Conservation (phyloP, 805 yeast genomes). For the Isabelozyma heimii region DNA sequence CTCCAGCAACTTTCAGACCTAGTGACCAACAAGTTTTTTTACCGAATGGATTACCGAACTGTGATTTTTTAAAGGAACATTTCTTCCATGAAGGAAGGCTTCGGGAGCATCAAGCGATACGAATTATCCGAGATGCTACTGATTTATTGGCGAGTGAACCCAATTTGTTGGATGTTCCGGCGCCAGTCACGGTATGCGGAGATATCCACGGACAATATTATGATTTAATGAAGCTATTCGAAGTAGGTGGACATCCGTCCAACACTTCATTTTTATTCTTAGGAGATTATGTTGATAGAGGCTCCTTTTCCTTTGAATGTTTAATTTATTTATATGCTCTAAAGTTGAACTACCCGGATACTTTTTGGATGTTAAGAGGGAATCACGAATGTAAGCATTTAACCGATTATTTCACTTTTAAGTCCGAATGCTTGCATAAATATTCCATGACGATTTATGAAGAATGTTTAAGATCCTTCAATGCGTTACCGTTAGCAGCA, state of each 20-base stretch:
- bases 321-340: slow-evolving; percentile 72
- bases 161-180: slow-evolving; percentile 74
- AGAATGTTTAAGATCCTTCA: slow-evolving; percentile 73
- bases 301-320: slow-evolving; percentile 84
- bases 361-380: slow-evolving; percentile 83
- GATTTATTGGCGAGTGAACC: slow-evolving; percentile 67
- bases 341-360: slow-evolving; percentile 70
- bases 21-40: slow-evolving; percentile 65
- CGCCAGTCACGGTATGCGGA: slow-evolving; percentile 95
- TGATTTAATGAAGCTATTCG: slow-evolving; percentile 86
- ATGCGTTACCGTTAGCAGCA: slow-evolving; percentile 88
- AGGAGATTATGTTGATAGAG: slow-evolving; percentile 96
- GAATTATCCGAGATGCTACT: slow-evolving; percentile 66
- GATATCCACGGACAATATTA: slow-evolving; percentile 96
- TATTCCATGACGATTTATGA: slow-evolving; percentile 66
- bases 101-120: slow-evolving; percentile 63
- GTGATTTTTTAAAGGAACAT: slow-evolving; percentile 68
- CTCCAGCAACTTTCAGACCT: slow-evolving; percentile 68
- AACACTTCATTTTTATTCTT: slow-evolving; percentile 76
- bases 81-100: slow-evolving; percentile 80
- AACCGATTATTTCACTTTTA: slow-evolving; percentile 91
- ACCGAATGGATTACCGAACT: slow-evolving; percentile 66
- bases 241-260: slow-evolving; percentile 87
- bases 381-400: slow-evolving; percentile 94
- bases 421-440: slow-evolving; percentile 85